Evolutionary conservation across 2,329 filamentous ascomycete genomes (phyloP), one percentile per base, ranked within the genome.

Genomic region (Colletotrichum sidae): DNA sequence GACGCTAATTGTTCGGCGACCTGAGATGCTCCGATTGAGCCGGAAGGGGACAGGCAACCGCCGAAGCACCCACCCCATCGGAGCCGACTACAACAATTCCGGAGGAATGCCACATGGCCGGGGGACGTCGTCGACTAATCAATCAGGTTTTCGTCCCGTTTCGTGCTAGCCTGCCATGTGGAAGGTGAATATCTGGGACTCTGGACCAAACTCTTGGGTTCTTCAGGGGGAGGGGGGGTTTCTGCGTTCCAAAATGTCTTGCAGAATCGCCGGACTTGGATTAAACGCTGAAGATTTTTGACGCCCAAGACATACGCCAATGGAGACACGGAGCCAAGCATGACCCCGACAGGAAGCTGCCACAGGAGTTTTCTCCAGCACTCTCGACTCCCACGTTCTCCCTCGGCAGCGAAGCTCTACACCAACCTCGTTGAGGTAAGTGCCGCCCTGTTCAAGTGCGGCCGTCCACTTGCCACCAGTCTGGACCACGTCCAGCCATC

Each of bases 51-150:
- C 53, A 63, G 53, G 25, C 45, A 34, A 50, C 46, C 37, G 47
- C 33, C 47, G 59, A 49, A 15, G 5, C 8, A 3, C 8, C 38
- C 13, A 25, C 35, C 42, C 41, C 41, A 11, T 47, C 52, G 41
- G 52, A 34, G 35, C 13, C 17, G 33, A 52, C 63, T 63, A 63
- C 38, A 41, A 45, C 63, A 12, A n/a, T 57, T 66, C 58, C 63
- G 58, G 58, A 57, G 58, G 25, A 34, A 49, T 53, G 49, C 58
- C 63, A 66, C 63, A 66, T 66, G 63, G 62, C 41, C 11, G 15
- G 25, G 25, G 25, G 25, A 2, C 25, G 25, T 25, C 25, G 25
- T 25, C 25, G 25, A 25, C 25, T 25, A 25, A 25, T 25, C 25
- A 25, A 25, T 4, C 25, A 4, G 25, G 25, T 25, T 51, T 12